Percentiles rank a stretch among this genome's conserved stretches.
These are phyloP conservation scores for Trypanosoma melophagium DNA, from an alignment of 208 protist genomes.

Conservation along the genomic window DNA sequence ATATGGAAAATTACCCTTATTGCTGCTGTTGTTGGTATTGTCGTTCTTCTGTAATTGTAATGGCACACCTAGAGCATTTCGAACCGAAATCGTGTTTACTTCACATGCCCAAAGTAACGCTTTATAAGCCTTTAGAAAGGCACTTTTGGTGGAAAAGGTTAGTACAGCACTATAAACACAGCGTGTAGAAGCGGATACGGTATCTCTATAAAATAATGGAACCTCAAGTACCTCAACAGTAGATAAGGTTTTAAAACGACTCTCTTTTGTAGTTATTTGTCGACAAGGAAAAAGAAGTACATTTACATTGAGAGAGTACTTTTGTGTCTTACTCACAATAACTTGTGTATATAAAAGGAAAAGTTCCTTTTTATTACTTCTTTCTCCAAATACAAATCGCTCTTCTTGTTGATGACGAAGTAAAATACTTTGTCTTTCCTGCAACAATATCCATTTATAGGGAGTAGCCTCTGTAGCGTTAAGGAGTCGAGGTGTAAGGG, in stretches of 20 bases:
- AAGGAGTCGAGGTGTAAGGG: slow-evolving; percentile 16
- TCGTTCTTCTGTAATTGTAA: not conserved
- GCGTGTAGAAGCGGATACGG: slow-evolving; percentile 39
- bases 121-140: slow-evolving; percentile 83
- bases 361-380: slow-evolving; percentile 4
- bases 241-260: slow-evolving; percentile 35
- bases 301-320: slow-evolving; percentile 71
- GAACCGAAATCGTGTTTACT: slow-evolving; percentile 67
- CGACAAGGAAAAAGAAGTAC: slow-evolving; percentile 73
- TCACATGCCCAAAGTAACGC: slow-evolving; percentile 82
- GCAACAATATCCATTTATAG: slow-evolving; percentile 5
- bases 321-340: slow-evolving; percentile 57
- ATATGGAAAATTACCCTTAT: slow-evolving; percentile 24
- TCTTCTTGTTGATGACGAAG: slow-evolving; percentile 14
- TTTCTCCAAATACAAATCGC: slow-evolving; percentile 9
- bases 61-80: slow-evolving; percentile 3
- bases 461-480: slow-evolving; percentile 1
- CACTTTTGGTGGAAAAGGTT: slow-evolving; percentile 63
- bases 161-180: slow-evolving; percentile 66
- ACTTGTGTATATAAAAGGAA: slow-evolving; percentile 65
- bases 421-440: not conserved
- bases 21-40: slow-evolving; percentile 19
- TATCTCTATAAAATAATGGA: slow-evolving; percentile 56
- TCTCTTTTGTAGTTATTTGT: slow-evolving; percentile 22
- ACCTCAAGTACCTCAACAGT: slow-evolving; percentile 46